These are phyloP conservation scores for Colletotrichum abscissum DNA, from an alignment of 2,329 filamentous ascomycete genomes.

Conservation along the genomic window DNA sequence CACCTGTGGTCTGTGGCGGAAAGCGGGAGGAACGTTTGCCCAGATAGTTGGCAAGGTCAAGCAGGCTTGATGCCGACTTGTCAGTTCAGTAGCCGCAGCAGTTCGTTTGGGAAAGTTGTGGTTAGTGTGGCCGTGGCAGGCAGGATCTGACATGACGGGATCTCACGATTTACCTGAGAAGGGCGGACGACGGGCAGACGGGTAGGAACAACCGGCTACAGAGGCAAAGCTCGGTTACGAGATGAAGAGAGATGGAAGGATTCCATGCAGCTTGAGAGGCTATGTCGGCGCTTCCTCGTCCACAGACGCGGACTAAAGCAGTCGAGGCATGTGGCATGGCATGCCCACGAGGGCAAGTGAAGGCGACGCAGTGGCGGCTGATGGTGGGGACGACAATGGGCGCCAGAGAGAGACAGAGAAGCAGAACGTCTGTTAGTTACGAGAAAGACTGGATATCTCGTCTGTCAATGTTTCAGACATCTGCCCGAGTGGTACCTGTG, in stretches of 20 bases:
- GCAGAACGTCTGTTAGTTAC: conserved; percentile 17
- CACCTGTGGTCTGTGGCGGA: conserved; percentile 9
- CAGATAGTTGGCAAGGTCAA: conserved; percentile 12
- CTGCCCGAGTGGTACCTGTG: conserved; percentile 28
- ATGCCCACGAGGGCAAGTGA: conserved; percentile 26
- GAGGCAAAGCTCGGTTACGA: conserved; percentile 27
- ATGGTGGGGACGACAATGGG: neutral
- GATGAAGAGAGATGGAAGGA: conserved; percentile 34
- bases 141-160: neutral
- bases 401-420: neutral
- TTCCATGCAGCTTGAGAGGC: conserved; percentile 33
- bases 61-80: conserved; percentile 10
- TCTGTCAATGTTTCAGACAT: conserved; percentile 38
- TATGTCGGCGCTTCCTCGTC: conserved; percentile 34
- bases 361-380: neutral
- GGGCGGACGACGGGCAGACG: conserved; percentile 3
- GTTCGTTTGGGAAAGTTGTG: conserved; percentile 24
- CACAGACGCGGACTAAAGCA: conserved; percentile 26
- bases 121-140: conserved; percentile 8
- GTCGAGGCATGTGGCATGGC: conserved; percentile 25
- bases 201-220: conserved; percentile 9
- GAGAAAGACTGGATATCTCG: conserved; percentile 30
- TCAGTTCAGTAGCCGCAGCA: conserved; percentile 15
- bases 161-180: neutral
- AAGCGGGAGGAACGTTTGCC: conserved; percentile 17